These are phyloP conservation scores for Monosporascus sp. DNA, from an alignment of 2,329 filamentous ascomycete genomes.

Conservation along the genomic window DNA sequence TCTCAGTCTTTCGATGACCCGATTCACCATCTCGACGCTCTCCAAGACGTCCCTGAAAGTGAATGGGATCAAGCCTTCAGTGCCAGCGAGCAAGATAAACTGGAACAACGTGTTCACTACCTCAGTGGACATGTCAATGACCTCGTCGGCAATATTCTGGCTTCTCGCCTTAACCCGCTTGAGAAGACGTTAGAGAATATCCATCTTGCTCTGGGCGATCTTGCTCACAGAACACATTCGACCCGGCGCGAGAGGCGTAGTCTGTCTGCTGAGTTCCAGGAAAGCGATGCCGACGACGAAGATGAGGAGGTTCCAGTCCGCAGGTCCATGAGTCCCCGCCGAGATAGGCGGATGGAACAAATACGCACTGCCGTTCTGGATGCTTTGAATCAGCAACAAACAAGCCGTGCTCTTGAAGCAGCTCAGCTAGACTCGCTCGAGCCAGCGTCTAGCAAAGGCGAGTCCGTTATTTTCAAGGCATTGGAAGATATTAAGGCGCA, in stretches of 20 bases:
- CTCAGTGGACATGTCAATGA: slow-evolving; percentile 89
- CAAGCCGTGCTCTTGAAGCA: slow-evolving; percentile 28
- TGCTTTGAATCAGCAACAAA: slow-evolving; percentile 57
- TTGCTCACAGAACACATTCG: slow-evolving; percentile 50
- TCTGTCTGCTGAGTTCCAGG: slow-evolving; percentile 61
- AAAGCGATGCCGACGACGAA: slow-evolving; percentile 93
- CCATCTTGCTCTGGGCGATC: slow-evolving; percentile 58
- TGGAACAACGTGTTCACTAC: slow-evolving; percentile 76
- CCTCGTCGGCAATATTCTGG: slow-evolving; percentile 71
- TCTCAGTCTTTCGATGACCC: slow-evolving; percentile 46
- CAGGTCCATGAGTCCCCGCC: slow-evolving; percentile 70
- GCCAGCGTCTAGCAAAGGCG: slow-evolving; percentile 28
- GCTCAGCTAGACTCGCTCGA: slow-evolving; percentile 20
- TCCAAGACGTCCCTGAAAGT: slow-evolving; percentile 63
- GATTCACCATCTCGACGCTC: slow-evolving; percentile 58
- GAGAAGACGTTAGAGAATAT: slow-evolving; percentile 75
- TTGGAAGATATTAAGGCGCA: slow-evolving; percentile 58
- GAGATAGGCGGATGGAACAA: slow-evolving; percentile 76
- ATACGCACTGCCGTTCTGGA: slow-evolving; percentile 71
- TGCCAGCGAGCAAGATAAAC: slow-evolving; percentile 75
- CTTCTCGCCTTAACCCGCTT: slow-evolving; percentile 71
- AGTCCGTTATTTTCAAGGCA: slow-evolving; percentile 57
- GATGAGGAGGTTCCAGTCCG: slow-evolving; percentile 64
- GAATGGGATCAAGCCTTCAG: slow-evolving; percentile 90
- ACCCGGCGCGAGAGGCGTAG: slow-evolving; percentile 58